Conservation (phyloP, 257 asterid genomes). For the Solanum chiquidenum region DNA sequence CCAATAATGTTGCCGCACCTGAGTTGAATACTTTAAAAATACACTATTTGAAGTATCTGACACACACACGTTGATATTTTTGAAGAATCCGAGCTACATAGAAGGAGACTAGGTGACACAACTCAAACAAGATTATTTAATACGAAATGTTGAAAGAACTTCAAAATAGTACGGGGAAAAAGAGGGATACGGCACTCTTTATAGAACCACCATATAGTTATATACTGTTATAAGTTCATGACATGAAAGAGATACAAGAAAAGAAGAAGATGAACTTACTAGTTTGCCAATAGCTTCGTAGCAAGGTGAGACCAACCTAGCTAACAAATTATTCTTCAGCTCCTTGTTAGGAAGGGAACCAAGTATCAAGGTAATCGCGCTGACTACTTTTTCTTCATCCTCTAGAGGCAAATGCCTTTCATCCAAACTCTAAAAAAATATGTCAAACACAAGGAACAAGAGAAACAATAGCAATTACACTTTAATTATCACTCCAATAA, state of each 20-base stretch:
- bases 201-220: not conserved
- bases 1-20: not conserved
- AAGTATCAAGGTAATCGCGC: constrained; percentile 60
- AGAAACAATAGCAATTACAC: not conserved
- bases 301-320: constrained; percentile 61
- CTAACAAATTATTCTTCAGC: constrained; percentile 62
- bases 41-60: not conserved
- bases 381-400: constrained; percentile 77
- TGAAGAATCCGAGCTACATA: not conserved
- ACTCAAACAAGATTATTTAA: not conserved
- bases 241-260: not conserved
- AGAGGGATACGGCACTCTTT: not conserved
- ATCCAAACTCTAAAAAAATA: constrained; percentile 56
- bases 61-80: not conserved
- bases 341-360: constrained; percentile 61
- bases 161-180: not conserved
- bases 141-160: not conserved
- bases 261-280: constrained; percentile 35
- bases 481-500: not conserved
- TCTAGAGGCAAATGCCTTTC: constrained; percentile 53
- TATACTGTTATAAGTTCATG: not conserved
- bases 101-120: not conserved
- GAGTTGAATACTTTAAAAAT: not conserved
- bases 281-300: constrained; percentile 59
- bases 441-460: not conserved